Evolutionary conservation across 2,329 filamentous ascomycete genomes (phyloP).

Genomic region (Paracorniculantispora psalliotae): DNA sequence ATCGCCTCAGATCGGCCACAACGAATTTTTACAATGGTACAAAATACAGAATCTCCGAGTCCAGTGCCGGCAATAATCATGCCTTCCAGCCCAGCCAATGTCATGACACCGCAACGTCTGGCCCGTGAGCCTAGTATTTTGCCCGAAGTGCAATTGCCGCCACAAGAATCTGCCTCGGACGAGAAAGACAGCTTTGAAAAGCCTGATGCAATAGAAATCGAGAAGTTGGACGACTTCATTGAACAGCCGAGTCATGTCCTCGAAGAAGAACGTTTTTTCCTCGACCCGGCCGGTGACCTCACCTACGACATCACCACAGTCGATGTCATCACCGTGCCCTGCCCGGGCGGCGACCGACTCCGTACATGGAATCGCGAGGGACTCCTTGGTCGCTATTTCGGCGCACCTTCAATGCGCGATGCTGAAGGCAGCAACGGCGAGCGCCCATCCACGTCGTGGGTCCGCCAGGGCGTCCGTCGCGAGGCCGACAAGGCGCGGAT

Average conservation of each 20-base stretch:
- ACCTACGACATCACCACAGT: constrained; percentile 49
- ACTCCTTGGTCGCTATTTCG: constrained; percentile 43
- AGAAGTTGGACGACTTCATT: not conserved
- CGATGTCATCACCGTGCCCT: constrained; percentile 50
- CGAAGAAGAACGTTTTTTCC: constrained; percentile 22
- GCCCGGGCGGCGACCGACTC: constrained; percentile 47
- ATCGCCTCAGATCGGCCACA: not conserved
- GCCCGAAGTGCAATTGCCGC: not conserved
- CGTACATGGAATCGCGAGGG: constrained; percentile 49
- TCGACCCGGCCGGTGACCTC: constrained; percentile 31
- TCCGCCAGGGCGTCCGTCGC: constrained; percentile 47
- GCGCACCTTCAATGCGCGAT: constrained; percentile 35
- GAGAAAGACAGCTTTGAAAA: constrained; percentile 13
- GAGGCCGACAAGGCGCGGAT: constrained; percentile 45
- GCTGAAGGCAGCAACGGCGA: constrained; percentile 23
- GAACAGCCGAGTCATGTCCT: not conserved
- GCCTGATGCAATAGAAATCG: not conserved
- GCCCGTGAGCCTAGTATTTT: not conserved
- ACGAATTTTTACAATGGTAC: not conserved
- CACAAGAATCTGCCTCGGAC: constrained; percentile 5
- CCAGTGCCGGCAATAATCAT: not conserved
- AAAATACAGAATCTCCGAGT: not conserved
- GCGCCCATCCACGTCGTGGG: constrained; percentile 40
- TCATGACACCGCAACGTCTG: constrained; percentile 4
- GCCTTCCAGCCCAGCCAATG: not conserved